Base-by-base conservation (phyloP, 1,284 basidiomycete species). In the Mrakiaceae sp. region DNA sequence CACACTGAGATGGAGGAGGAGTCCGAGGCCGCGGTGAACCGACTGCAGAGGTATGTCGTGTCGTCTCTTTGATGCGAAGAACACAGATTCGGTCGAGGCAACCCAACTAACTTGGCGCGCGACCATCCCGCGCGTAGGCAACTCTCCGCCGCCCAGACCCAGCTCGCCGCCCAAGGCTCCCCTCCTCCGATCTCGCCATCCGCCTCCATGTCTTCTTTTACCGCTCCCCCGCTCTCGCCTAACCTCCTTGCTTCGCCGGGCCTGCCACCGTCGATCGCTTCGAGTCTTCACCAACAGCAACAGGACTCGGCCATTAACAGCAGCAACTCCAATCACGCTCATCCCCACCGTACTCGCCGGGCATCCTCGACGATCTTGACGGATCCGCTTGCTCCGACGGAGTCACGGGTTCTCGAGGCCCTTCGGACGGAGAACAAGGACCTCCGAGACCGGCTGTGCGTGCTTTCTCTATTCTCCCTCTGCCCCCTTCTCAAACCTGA, bases 1-100 rank as follows among this genome's bases (percentile, higher is more conserved):
- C 64, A 66, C 53, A 66, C 61, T 51, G 48, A 48, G 5, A 60
- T 66, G 54, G 64, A 66, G 43, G 58, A 52, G 8, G 64, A 66
- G 40, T 16, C 59, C 10, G 64, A 66, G n/a, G 64, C 64, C 11
- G 42, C 58, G 48, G 64, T 66, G 4, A 57, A 58, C 49, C 49
- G 51, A 44, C 60, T 66, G 5, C 64, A 66, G 55, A 40, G 60
- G 64, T 66, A 7, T 7, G 58, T 65, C 51, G 3, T 50, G 16
- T n/a, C 49, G 49, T 5, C 54, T 6, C 16, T 5, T 55, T n/a
- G 42, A 14, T 50, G 12, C 3, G 11, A 43, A n/a, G 7, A 2
- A 58, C 46, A 4, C 44, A 48, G 7, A 39, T n/a, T 11, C 57
- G 2, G 9, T 44, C 46, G 27, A 27, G 27, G 27, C 27, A 54